Evolutionary conservation across 2,329 filamentous ascomycete genomes (phyloP), one percentile per base, ranked within the genome.

Genomic region (Phaeosphaeria sp.): DNA sequence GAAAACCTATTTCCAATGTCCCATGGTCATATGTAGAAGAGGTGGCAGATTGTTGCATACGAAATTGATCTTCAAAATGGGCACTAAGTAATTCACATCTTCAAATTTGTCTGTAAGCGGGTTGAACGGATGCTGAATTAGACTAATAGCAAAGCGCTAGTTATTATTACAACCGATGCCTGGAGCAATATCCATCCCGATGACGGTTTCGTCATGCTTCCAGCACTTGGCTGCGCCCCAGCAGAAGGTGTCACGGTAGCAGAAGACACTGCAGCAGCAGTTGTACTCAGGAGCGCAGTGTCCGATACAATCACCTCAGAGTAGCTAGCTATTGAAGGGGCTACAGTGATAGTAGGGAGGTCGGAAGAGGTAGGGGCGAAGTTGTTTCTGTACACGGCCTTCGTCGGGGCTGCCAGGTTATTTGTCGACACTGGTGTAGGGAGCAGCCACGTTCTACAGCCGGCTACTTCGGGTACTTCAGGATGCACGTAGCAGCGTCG

Each of bases 371-470:
- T 39, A n/a, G 36, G 36, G 3, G 36, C 4, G 36, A 39, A 39
- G 36, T 39, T 39, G 15, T 39, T 39, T 7, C 36, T 39, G 17
- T 39, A 39, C 17, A 39, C 15, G 7, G 36, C 36, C 36, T 39
- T 39, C 15, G 36, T 39, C n/a, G 36, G 36, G n/a, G 36, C 36
- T n/a, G 36, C 36, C 15, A 39, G 36, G 15, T 39, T 39, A n/a
- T 39, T 39, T n/a, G 36, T 39, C 13, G 36, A 39, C 6, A 50
- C 47, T n/a, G 47, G 47, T 2, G 47, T 50, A 23, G n/a, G 27
- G 22, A 50, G 47, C 15, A 36, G 47, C 47, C 47, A 50, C 18
- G 47, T 50, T 21, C 47, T 36, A 21, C 47, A 50, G 11, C 25
- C 36, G 9, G 36, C 27, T 5, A 39, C n/a, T 17, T 39, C 47